These are phyloP conservation scores for Areca catechu DNA, from an alignment of 176 grass and related monocot species.

Conservation along the genomic window DNA sequence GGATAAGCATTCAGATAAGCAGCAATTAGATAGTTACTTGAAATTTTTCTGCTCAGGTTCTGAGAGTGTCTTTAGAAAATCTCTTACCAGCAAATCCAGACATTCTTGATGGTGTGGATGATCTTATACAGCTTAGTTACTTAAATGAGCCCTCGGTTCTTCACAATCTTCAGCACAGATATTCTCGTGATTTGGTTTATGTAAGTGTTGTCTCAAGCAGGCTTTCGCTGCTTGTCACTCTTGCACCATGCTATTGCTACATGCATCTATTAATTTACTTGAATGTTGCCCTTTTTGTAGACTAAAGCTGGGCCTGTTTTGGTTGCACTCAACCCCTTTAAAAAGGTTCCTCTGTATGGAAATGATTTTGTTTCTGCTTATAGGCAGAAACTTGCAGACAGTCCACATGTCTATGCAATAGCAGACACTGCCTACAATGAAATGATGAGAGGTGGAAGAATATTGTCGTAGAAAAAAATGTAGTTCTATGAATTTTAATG, in stretches of 20 bases:
- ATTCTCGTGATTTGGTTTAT: constrained; percentile 76
- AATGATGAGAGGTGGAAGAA: constrained; percentile 76
- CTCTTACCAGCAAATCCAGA: constrained; percentile 89
- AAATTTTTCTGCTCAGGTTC: constrained; percentile 32
- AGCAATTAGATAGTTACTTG: too few species aligned
- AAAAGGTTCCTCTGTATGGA: constrained; percentile 87
- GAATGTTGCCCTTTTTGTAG: constrained; percentile 15
- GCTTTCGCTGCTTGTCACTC: too few species aligned
- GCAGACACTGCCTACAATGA: constrained; percentile 75
- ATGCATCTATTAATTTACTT: too few species aligned
- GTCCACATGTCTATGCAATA: constrained; percentile 94
- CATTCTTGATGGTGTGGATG: constrained; percentile 95
- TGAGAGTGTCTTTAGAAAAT: constrained; percentile 59
- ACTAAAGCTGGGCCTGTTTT: constrained; percentile 99
- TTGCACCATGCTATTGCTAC: too few species aligned
- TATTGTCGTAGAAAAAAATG: constrained; percentile 6
- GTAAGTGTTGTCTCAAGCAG: constrained; percentile 34
- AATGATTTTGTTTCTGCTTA: constrained; percentile 73
- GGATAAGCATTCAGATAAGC: too few species aligned
- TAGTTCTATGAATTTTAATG: constrained; percentile 7
- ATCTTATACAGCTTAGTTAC: constrained; percentile 99
- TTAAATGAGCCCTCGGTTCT: constrained; percentile 88
- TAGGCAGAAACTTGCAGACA: constrained; percentile 64
- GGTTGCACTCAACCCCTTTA: constrained; percentile 92
- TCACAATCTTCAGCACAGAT: constrained; percentile 90